phyloP scores from a whole-genome alignment of 1,284 basidiomycete genomes.

The Fomitopsis palustris region DNA sequence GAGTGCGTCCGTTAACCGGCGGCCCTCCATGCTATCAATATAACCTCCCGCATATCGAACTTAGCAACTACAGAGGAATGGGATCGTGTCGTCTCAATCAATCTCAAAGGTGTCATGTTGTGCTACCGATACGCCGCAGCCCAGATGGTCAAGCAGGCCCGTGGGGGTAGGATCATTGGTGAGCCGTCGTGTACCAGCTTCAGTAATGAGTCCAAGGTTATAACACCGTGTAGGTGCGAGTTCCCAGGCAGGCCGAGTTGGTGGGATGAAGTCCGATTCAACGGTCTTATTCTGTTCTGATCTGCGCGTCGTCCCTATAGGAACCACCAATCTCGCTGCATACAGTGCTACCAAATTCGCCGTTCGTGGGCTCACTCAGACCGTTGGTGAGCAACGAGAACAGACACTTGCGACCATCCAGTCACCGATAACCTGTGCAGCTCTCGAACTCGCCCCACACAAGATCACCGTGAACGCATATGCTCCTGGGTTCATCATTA shows the following conservation, averaged over 20 bases:
- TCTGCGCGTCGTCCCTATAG: neutral
- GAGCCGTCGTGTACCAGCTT: neutral
- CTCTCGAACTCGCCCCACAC: slow-evolving; percentile 4
- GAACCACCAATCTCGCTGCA: slow-evolving; percentile 5
- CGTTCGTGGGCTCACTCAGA: slow-evolving; percentile 27
- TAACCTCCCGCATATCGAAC: no score
- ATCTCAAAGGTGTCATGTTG: slow-evolving; percentile 31
- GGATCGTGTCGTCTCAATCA: slow-evolving; percentile 27
- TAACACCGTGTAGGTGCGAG: slow-evolving; percentile 7
- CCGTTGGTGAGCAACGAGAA: slow-evolving; percentile 12
- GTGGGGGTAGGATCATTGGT: slow-evolving; percentile 34
- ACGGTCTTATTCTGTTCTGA: neutral
- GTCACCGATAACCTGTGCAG: neutral
- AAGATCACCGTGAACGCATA: slow-evolving; percentile 14
- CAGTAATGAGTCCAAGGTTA: neutral
- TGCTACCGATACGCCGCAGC: slow-evolving; percentile 33
- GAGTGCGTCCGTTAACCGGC: slow-evolving; percentile 9
- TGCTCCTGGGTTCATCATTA: slow-evolving; percentile 10
- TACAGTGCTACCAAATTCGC: slow-evolving; percentile 26
- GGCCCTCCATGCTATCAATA: no score
- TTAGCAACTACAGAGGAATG: slow-evolving; percentile 22
- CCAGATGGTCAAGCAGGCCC: slow-evolving; percentile 33
- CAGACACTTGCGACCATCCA: neutral
- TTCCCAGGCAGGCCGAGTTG: slow-evolving; percentile 7
- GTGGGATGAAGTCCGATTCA: neutral